Conservation (phyloP, 345 rosid species). For the Sisymbrium irio region DNA sequence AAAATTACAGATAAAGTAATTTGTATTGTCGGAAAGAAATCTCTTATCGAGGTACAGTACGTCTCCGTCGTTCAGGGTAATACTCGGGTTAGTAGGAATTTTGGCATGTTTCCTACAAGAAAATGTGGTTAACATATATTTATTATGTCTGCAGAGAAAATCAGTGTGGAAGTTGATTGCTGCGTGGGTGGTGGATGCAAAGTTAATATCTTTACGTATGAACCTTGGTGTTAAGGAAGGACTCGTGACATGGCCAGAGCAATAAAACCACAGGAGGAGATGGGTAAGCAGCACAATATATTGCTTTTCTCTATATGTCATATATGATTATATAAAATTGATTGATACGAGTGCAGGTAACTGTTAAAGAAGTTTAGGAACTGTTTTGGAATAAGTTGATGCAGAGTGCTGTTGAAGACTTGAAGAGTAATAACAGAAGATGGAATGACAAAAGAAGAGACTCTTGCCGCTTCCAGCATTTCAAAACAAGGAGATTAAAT, state of each 20-base stretch:
- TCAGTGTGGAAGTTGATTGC: no score
- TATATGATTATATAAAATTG: neutral
- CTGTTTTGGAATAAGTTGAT: constrained; percentile 85
- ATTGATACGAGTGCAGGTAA: constrained; percentile 39
- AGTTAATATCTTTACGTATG: no score
- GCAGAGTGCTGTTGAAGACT: constrained; percentile 58
- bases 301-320: neutral
- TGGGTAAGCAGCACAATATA: constrained; percentile 37
- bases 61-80: no score
- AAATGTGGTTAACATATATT: no score
- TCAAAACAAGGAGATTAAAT: constrained; percentile 20
- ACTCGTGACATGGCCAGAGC: constrained; percentile 81
- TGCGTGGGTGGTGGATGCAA: no score
- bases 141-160: no score
- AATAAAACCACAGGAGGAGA: constrained; percentile 47
- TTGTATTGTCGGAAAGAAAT: no score
- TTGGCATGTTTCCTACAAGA: no score
- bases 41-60: no score
- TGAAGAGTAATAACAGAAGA: constrained; percentile 39
- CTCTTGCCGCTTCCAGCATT: constrained; percentile 15
- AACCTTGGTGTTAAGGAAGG: constrained; percentile 81
- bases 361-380: constrained; percentile 51
- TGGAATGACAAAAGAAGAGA: constrained; percentile 21
- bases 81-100: no score
- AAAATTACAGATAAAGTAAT: no score